Evolutionary conservation across 2,329 filamentous ascomycete genomes (phyloP).

Genomic region (Furcasterigmium sp.): DNA sequence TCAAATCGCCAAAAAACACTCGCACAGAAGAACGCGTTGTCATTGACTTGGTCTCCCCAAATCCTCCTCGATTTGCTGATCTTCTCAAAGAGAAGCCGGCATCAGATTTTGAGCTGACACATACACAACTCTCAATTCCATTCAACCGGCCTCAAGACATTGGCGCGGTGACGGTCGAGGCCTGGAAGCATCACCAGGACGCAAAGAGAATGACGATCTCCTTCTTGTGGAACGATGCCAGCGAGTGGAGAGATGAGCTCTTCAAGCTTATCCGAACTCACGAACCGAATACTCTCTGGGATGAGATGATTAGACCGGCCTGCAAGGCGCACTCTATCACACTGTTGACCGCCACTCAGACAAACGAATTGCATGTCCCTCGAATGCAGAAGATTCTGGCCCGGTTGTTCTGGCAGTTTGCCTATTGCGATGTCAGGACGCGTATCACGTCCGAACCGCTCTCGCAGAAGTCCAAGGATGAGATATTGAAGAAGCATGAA

Average conservation of each 20-base stretch:
- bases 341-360: too few species aligned
- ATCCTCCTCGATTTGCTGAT: not conserved
- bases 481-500: slow-evolving; percentile 16
- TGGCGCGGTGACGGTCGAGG: slow-evolving; percentile 3
- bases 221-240: slow-evolving; percentile 17
- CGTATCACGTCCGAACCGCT: slow-evolving; percentile 11
- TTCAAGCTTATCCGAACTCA: slow-evolving; percentile 14
- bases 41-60: slow-evolving; percentile 8
- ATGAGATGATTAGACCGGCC: slow-evolving; percentile 17
- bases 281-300: slow-evolving; percentile 19
- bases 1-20: too few species aligned
- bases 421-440: not conserved
- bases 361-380: too few species aligned
- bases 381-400: slow-evolving; percentile 1
- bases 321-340: slow-evolving; percentile 9
- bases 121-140: slow-evolving; percentile 1
- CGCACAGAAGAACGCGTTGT: too few species aligned
- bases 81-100: slow-evolving; percentile 1
- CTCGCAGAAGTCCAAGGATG: slow-evolving; percentile 11
- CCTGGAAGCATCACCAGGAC: slow-evolving; percentile 17
- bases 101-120: not conserved
- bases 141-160: slow-evolving; percentile 9
- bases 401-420: slow-evolving; percentile 9
- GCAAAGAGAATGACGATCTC: slow-evolving; percentile 20
- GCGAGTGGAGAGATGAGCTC: slow-evolving; percentile 13